Conservation (phyloP, 495 filamentous ascomycete species). For the Aspergillus nidulans region DNA sequence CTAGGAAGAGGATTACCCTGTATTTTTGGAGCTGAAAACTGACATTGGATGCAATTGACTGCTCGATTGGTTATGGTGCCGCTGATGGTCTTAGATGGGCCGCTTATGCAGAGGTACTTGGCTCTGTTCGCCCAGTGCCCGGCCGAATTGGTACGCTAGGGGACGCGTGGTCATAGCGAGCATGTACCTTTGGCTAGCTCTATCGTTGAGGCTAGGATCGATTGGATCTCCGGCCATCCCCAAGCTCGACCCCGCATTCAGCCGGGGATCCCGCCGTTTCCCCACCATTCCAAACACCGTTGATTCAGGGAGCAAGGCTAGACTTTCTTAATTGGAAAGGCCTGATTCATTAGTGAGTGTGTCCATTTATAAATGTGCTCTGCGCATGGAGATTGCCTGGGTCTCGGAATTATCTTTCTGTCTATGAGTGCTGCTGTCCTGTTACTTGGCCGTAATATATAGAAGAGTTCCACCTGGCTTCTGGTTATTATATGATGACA, state of each 20-base stretch:
- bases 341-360: not conserved
- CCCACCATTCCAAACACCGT: not conserved
- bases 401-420: too few species aligned
- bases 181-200: not conserved
- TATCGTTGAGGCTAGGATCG: not conserved
- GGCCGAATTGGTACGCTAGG: not conserved
- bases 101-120: not conserved
- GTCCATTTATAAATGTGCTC: not conserved
- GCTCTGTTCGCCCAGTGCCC: not conserved
- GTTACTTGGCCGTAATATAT: not conserved
- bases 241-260: not conserved
- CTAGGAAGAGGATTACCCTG: not conserved
- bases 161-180: not conserved
- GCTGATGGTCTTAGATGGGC: not conserved
- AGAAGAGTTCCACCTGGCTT: not conserved
- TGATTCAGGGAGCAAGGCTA: not conserved
- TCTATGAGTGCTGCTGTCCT: not conserved
- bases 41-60: not conserved
- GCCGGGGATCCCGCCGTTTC: not conserved
- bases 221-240: not conserved
- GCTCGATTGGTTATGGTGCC: not conserved
- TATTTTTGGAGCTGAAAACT: not conserved
- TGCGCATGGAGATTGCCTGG: not conserved
- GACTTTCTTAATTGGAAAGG: not conserved
- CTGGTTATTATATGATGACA: not conserved